phyloP scores from a whole-genome alignment of 495 filamentous ascomycete genomes.

The Choiromyces venosus region DNA sequence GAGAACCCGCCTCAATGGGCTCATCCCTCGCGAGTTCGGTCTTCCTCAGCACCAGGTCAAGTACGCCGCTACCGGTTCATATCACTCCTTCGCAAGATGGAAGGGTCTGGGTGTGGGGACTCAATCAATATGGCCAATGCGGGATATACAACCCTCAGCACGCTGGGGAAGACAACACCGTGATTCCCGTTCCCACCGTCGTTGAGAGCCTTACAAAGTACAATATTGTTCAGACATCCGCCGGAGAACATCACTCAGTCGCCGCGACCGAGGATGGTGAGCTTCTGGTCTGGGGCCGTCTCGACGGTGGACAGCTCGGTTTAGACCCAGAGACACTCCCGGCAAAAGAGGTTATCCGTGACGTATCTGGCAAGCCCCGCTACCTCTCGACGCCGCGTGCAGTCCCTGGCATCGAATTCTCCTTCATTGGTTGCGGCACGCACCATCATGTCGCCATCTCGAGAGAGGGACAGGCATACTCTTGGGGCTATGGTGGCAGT shows the following conservation, averaged over 20 bases:
- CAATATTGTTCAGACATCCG: slow-evolving; percentile 53
- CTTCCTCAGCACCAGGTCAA: slow-evolving; percentile 56
- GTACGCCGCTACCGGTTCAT: slow-evolving; percentile 56
- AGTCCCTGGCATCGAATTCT: slow-evolving; percentile 42
- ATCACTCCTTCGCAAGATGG: slow-evolving; percentile 70
- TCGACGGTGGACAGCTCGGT: slow-evolving; percentile 60
- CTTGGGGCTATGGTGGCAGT: slow-evolving; percentile 63
- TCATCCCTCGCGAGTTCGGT: slow-evolving; percentile 66
- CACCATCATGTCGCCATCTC: slow-evolving; percentile 60
- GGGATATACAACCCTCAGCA: slow-evolving; percentile 56
- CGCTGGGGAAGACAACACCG: slow-evolving; percentile 59
- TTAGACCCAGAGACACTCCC: slow-evolving; percentile 49
- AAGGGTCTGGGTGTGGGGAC: slow-evolving; percentile 74
- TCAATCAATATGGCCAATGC: slow-evolving; percentile 80
- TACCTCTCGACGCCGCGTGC: slow-evolving; percentile 31
- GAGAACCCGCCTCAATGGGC: slow-evolving; percentile 54
- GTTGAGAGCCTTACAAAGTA: slow-evolving; percentile 56
- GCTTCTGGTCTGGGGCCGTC: slow-evolving; percentile 63
- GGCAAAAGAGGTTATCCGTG: slow-evolving; percentile 55
- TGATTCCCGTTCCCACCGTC: slow-evolving; percentile 54
- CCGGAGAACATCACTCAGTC: slow-evolving; percentile 63
- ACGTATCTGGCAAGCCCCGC: slow-evolving; percentile 43
- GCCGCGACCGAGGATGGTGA: slow-evolving; percentile 58
- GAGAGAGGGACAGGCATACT: slow-evolving; percentile 54
- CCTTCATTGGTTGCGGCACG: slow-evolving; percentile 47